These are phyloP conservation scores for Lentinula raphanica DNA, from an alignment of 768 basidiomycete genomes.

Conservation along the genomic window DNA sequence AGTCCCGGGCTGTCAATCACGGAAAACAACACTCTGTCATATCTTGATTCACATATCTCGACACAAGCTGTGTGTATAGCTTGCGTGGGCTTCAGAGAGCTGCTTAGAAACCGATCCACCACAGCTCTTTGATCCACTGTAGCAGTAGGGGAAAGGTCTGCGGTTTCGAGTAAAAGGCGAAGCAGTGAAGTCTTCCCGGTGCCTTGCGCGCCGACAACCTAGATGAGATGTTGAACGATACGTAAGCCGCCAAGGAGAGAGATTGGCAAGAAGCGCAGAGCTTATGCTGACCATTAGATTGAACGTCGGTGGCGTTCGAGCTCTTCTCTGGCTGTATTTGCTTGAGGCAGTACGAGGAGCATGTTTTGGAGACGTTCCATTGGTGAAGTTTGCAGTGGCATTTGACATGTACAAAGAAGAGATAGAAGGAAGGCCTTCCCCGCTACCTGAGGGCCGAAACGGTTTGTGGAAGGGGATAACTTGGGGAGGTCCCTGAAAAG, in stretches of 20 bases:
- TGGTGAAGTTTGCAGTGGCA: constrained; percentile 61
- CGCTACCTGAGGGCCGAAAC: constrained; percentile 54
- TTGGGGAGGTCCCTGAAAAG: constrained; percentile 48
- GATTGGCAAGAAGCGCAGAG: constrained; percentile 8
- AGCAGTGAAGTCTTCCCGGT: constrained; percentile 85
- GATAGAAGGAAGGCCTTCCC: constrained; percentile 45
- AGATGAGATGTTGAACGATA: constrained; percentile 22
- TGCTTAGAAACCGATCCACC: constrained; percentile 60
- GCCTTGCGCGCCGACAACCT: constrained; percentile 74
- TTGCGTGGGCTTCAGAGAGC: constrained; percentile 54
- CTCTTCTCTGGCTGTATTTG: constrained; percentile 60
- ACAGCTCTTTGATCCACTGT: constrained; percentile 66
- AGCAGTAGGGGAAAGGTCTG: constrained; percentile 75
- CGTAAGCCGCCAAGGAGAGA: background rate
- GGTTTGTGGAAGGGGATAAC: constrained; percentile 82
- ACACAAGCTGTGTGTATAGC: constrained; percentile 63
- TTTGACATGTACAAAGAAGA: constrained; percentile 66
- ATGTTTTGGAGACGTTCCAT: constrained; percentile 31
- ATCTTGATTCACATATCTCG: constrained; percentile 81
- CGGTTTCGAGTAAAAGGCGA: constrained; percentile 76
- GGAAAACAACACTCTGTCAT: constrained; percentile 71
- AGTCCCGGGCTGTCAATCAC: constrained; percentile 86
- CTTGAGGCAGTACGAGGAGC: constrained; percentile 31
- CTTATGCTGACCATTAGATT: constrained; percentile 68
- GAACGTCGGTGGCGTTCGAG: constrained; percentile 69